Evolutionary conservation across 306 rosid genomes (phyloP).

Genomic region (Glycine tomentella): DNA sequence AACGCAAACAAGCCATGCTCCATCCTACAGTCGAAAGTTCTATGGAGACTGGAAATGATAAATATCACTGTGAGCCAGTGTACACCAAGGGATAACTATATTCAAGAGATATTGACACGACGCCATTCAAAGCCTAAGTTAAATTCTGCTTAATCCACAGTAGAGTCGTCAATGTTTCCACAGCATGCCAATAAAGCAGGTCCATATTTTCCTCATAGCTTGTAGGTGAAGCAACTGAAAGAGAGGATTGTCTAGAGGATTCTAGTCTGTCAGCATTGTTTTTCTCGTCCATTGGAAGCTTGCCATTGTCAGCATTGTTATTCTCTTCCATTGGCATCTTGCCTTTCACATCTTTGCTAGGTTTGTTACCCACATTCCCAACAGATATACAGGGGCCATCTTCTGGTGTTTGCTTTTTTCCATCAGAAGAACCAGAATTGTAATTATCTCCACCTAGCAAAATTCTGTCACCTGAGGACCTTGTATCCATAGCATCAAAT

Average conservation of each 20-base stretch:
- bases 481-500: neutral
- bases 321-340: neutral
- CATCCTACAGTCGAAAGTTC: too few species aligned
- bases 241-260: neutral
- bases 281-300: neutral
- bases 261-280: neutral
- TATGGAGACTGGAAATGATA: neutral
- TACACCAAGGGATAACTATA: neutral
- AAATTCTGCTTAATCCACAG: neutral
- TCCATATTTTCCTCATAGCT: neutral
- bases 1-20: neutral
- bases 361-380: too few species aligned
- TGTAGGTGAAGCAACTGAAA: neutral
- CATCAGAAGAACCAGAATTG: neutral
- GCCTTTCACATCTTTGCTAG: neutral
- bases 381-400: too few species aligned
- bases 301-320: neutral
- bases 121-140: neutral
- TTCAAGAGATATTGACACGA: neutral
- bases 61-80: neutral
- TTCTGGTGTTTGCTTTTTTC: neutral
- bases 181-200: conserved; percentile 7
- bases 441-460: neutral
- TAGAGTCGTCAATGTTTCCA: neutral
- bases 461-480: neutral